phyloP scores from a whole-genome alignment of 2,329 filamentous ascomycete genomes.

The Tolypocladium tropicale region DNA sequence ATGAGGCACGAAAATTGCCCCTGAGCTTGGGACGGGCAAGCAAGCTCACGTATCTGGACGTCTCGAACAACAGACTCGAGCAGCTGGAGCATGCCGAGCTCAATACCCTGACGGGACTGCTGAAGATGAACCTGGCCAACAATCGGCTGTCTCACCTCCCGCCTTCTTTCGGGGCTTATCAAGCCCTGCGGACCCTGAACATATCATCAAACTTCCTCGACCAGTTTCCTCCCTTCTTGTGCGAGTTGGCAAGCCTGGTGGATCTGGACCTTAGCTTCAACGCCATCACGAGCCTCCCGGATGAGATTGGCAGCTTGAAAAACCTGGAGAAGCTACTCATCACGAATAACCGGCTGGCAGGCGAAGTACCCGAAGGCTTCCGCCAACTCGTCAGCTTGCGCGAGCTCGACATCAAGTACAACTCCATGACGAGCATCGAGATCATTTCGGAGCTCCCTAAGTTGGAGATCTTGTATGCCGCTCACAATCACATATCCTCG shows the following conservation, averaged over 20 bases:
- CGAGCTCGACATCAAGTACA: conserved; percentile 92
- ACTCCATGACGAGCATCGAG: conserved; percentile 79
- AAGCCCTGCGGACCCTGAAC: conserved; percentile 71
- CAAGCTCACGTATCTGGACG: conserved; percentile 78
- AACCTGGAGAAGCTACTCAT: conserved; percentile 85
- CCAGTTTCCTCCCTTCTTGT: conserved; percentile 76
- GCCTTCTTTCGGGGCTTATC: conserved; percentile 72
- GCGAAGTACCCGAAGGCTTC: conserved; percentile 64
- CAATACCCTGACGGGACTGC: conserved; percentile 60
- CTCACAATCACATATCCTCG: conserved; percentile 85
- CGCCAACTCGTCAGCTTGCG: conserved; percentile 66
- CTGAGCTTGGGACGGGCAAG: conserved; percentile 72
- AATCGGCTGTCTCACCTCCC: conserved; percentile 77
- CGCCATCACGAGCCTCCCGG: conserved; percentile 66
- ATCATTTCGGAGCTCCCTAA: conserved; percentile 74
- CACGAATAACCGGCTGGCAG: conserved; percentile 83
- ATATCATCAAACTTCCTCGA: conserved; percentile 89
- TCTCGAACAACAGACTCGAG: conserved; percentile 89
- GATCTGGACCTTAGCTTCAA: conserved; percentile 98
- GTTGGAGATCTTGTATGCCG: conserved; percentile 78
- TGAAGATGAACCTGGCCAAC: conserved; percentile 89
- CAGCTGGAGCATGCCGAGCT: conserved; percentile 79
- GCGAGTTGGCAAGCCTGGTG: conserved; percentile 70
- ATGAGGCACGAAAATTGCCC: conserved; percentile 80
- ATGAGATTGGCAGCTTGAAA: conserved; percentile 65